Evolutionary conservation across 768 basidiomycete genomes (phyloP).

Genomic region (Lactifluus piperatus): DNA sequence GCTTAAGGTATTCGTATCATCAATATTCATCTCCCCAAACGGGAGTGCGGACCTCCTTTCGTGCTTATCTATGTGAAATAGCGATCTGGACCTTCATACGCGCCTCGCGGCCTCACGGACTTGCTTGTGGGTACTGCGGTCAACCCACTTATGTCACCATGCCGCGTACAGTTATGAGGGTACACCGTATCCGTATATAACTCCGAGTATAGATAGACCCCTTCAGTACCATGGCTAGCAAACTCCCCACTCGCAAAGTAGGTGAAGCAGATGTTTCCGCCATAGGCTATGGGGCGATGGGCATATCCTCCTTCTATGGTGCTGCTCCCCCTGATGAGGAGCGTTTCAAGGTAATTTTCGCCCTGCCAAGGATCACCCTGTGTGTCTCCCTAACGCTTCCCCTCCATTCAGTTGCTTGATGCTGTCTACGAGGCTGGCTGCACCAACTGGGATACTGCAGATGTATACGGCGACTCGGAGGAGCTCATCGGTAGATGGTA

Average conservation of each 20-base stretch:
- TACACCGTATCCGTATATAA: too few species aligned
- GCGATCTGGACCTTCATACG: neutral
- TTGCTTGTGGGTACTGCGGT: neutral
- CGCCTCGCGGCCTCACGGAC: too few species aligned
- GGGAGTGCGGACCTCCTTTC: too few species aligned
- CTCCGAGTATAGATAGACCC: neutral
- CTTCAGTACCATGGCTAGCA: neutral
- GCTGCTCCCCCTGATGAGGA: conserved; percentile 42
- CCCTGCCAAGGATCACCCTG: neutral
- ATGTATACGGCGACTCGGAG: conserved; percentile 35
- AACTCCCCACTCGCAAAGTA: conserved; percentile 36
- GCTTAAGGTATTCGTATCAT: too few species aligned
- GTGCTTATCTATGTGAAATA: too few species aligned
- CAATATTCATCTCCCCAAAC: too few species aligned
- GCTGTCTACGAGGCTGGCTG: conserved; percentile 33
- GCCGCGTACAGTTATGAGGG: neutral
- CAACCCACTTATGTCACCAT: neutral
- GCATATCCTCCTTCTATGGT: conserved; percentile 44
- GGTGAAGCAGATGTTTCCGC: conserved; percentile 38
- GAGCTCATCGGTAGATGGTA: conserved; percentile 40
- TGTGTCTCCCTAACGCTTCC: neutral
- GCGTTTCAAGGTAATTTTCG: conserved; percentile 35
- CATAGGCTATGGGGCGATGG: conserved; percentile 58
- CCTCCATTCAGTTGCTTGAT: conserved; percentile 29
- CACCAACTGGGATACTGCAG: conserved; percentile 41